These are phyloP conservation scores for Pulveroboletus ravenelii DNA, from an alignment of 768 basidiomycete genomes.

Conservation along the genomic window DNA sequence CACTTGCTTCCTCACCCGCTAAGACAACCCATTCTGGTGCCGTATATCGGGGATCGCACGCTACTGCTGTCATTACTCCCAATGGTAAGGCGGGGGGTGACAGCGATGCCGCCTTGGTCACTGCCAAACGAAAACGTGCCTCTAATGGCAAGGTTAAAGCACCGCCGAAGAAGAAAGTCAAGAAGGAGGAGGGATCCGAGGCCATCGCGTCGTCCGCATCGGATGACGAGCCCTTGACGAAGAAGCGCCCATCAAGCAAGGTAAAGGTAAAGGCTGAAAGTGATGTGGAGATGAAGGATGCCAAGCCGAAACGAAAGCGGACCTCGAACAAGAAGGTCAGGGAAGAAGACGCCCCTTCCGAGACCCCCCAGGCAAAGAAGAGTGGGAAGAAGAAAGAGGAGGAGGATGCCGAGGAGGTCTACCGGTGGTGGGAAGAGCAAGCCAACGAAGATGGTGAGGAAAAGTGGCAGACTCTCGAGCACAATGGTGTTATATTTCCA, in stretches of 20 bases:
- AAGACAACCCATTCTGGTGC: constrained; percentile 43
- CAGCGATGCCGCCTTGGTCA: constrained; percentile 40
- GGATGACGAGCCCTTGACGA: constrained; percentile 33
- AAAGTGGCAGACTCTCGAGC: constrained; percentile 96
- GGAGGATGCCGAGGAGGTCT: constrained; percentile 61
- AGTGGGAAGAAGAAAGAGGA: constrained; percentile 58
- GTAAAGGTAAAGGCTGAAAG: constrained; percentile 44
- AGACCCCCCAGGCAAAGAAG: constrained; percentile 45
- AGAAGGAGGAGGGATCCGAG: constrained; percentile 39
- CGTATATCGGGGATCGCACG: constrained; percentile 37
- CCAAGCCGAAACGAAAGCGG: constrained; percentile 42
- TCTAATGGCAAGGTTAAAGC: constrained; percentile 46
- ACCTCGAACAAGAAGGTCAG: constrained; percentile 49
- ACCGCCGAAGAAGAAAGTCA: constrained; percentile 64
- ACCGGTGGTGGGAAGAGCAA: constrained; percentile 84
- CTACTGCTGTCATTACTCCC: constrained; percentile 29
- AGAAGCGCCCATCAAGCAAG: constrained; percentile 30
- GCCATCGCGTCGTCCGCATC: constrained; percentile 23
- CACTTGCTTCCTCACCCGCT: constrained; percentile 67
- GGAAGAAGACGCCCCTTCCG: constrained; percentile 41
- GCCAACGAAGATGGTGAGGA: constrained; percentile 67
- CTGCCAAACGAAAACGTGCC: constrained; percentile 42
- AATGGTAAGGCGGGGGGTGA: constrained; percentile 40
- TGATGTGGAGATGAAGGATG: constrained; percentile 43
- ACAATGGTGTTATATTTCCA: constrained; percentile 93